phyloP scores from a whole-genome alignment of 805 yeast species.

The Tetrapisispora taiwanensis region DNA sequence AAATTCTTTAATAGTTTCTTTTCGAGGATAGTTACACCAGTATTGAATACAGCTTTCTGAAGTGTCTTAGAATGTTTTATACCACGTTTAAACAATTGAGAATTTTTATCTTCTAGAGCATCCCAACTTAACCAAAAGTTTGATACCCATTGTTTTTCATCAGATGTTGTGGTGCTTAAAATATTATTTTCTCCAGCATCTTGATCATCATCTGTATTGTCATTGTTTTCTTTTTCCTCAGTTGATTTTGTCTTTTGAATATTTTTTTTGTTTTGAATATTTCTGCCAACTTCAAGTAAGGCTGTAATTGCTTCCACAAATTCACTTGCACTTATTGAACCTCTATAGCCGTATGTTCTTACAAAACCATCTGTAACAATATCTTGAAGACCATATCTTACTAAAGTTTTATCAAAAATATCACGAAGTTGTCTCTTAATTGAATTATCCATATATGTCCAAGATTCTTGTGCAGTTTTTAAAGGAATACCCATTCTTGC shows the following conservation, averaged over 20 bases:
- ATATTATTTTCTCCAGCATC: slow-evolving; percentile 12
- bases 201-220: slow-evolving; percentile 23
- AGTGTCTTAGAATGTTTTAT: slow-evolving; percentile 72
- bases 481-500: slow-evolving; percentile 94
- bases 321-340: slow-evolving; percentile 84
- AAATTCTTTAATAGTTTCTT: slow-evolving; percentile 70
- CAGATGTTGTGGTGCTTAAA: slow-evolving; percentile 11
- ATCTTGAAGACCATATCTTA: slow-evolving; percentile 71
- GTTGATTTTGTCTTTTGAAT: slow-evolving; percentile 20
- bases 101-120: slow-evolving; percentile 40
- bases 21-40: slow-evolving; percentile 85
- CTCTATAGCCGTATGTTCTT: slow-evolving; percentile 78
- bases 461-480: slow-evolving; percentile 78
- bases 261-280: slow-evolving; percentile 6
- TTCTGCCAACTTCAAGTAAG: slow-evolving; percentile 56
- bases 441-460: slow-evolving; percentile 81
- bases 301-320: slow-evolving; percentile 86
- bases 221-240: slow-evolving; percentile 21
- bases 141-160: slow-evolving; percentile 52
- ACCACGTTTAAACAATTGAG: slow-evolving; percentile 37
- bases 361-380: slow-evolving; percentile 78
- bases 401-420: slow-evolving; percentile 61
- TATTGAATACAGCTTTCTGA: slow-evolving; percentile 74
- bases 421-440: slow-evolving; percentile 63
- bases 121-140: slow-evolving; percentile 68